Conservation (phyloP, 2,329 filamentous ascomycete genomes). For the Ceratocystis smalleyi region DNA sequence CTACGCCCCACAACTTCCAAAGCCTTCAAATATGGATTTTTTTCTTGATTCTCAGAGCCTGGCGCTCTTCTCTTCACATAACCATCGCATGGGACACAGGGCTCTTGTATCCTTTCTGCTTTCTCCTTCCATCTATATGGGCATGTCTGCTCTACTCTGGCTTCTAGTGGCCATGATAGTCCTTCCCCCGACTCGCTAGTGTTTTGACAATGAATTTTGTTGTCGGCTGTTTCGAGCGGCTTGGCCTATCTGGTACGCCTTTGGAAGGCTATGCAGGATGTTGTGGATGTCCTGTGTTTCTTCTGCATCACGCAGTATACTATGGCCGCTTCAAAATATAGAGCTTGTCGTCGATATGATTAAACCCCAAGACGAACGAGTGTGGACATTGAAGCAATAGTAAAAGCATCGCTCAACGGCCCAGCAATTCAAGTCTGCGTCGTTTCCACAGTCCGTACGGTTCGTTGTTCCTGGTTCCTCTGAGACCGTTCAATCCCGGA, state of each 20-base stretch:
- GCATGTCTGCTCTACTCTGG: neutral
- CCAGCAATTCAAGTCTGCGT: slow-evolving; percentile 16
- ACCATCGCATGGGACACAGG: neutral
- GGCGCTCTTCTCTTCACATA: neutral
- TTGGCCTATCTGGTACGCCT: no score
- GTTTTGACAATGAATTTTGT: neutral
- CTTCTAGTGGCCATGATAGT: neutral
- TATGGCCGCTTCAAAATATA: slow-evolving; percentile 16
- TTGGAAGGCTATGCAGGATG: no score
- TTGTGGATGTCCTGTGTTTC: neutral
- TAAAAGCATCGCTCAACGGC: slow-evolving; percentile 23
- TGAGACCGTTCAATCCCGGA: slow-evolving; percentile 11
- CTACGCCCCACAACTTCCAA: neutral
- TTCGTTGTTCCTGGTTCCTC: slow-evolving; percentile 13
- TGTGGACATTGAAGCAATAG: slow-evolving; percentile 57
- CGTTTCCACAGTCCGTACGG: slow-evolving; percentile 16
- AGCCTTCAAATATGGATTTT: neutral
- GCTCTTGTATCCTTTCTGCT: neutral
- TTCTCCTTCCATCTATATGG: neutral
- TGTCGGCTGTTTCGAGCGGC: neutral
- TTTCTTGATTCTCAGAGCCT: no score
- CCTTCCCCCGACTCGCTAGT: neutral
- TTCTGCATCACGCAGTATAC: neutral
- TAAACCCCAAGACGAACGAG: slow-evolving; percentile 33
- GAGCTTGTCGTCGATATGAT: slow-evolving; percentile 16